These are phyloP conservation scores for Pseudogymnoascus sp. DNA, from an alignment of 2,329 filamentous ascomycete species.

Conservation along the genomic window DNA sequence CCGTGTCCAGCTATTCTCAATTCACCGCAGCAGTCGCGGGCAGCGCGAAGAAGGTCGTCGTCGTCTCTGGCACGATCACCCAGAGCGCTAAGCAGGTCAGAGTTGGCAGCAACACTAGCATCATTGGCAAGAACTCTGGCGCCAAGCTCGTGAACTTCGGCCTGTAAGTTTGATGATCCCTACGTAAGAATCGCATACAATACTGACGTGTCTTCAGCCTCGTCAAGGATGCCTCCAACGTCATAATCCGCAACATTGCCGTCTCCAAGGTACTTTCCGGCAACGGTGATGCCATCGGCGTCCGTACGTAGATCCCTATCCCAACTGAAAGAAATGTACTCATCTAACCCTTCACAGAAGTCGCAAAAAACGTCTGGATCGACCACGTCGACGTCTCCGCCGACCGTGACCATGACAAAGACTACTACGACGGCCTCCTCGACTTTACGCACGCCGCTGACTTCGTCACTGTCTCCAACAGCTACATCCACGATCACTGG, in stretches of 20 bases:
- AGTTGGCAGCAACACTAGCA: slow-evolving; percentile 42
- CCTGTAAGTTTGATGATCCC: slow-evolving; percentile 23
- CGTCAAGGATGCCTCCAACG: slow-evolving; percentile 45
- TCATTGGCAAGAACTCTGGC: slow-evolving; percentile 36
- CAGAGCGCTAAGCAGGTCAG: slow-evolving; percentile 34
- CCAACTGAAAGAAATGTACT: neutral
- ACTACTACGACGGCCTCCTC: slow-evolving; percentile 60
- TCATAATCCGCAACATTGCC: slow-evolving; percentile 54
- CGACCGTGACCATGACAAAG: slow-evolving; percentile 51
- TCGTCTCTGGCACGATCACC: slow-evolving; percentile 38
- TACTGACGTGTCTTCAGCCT: slow-evolving; percentile 41
- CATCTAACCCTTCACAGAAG: slow-evolving; percentile 29
- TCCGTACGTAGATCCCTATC: slow-evolving; percentile 36
- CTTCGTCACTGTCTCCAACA: slow-evolving; percentile 47
- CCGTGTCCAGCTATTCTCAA: slow-evolving; percentile 42
- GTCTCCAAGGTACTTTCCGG: slow-evolving; percentile 47
- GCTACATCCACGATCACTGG: slow-evolving; percentile 49
- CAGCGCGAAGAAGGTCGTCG: slow-evolving; percentile 37
- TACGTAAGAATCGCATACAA: slow-evolving; percentile 24
- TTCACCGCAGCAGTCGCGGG: slow-evolving; percentile 42
- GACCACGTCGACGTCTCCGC: slow-evolving; percentile 59
- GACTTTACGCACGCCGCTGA: slow-evolving; percentile 56
- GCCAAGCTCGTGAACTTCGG: slow-evolving; percentile 20
- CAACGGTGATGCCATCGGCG: slow-evolving; percentile 51
- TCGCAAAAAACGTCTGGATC: slow-evolving; percentile 52